These are phyloP conservation scores for Dactylellina drechsleri DNA, from an alignment of 2,329 filamentous ascomycete species.

Conservation along the genomic window DNA sequence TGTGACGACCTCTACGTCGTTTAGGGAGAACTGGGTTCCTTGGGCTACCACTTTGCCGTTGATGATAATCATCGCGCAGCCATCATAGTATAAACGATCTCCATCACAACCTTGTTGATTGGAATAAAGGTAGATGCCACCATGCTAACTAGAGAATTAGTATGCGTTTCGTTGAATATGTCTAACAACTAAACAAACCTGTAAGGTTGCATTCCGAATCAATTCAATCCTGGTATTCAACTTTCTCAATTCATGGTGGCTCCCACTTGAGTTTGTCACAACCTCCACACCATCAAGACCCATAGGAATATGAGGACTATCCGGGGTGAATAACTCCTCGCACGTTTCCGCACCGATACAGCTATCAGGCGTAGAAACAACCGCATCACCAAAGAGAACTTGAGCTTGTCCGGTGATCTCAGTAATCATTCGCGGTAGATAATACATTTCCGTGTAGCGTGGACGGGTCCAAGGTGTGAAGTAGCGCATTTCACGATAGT, in stretches of 20 bases:
- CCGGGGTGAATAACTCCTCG: conserved; percentile 73
- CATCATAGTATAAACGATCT: conserved; percentile 72
- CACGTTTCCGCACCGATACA: conserved; percentile 74
- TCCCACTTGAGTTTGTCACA: conserved; percentile 75
- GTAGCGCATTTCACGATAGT: conserved; percentile 71
- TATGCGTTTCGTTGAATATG: conserved; percentile 43
- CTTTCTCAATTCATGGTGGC: conserved; percentile 75
- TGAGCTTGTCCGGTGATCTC: conserved; percentile 68
- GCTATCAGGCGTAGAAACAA: conserved; percentile 72
- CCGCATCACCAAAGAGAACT: conserved; percentile 75
- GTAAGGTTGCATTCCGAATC: conserved; percentile 73
- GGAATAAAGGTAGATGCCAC: conserved; percentile 69
- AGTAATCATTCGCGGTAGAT: conserved; percentile 70
- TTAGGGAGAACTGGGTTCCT: conserved; percentile 73
- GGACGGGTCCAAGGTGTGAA: conserved; percentile 73
- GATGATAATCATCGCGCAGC: conserved; percentile 72
- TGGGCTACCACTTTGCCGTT: conserved; percentile 73
- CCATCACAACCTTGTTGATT: conserved; percentile 72
- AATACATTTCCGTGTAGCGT: conserved; percentile 72
- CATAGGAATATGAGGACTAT: conserved; percentile 69
- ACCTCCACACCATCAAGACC: conserved; percentile 78
- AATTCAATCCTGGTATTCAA: conserved; percentile 72
- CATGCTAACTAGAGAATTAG: conserved; percentile 59
- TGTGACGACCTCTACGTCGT: conserved; percentile 72
- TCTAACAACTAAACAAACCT: conserved; percentile 60